Evolutionary conservation across 768 basidiomycete genomes (phyloP).

Genomic region (Boletus vinaceobasis): DNA sequence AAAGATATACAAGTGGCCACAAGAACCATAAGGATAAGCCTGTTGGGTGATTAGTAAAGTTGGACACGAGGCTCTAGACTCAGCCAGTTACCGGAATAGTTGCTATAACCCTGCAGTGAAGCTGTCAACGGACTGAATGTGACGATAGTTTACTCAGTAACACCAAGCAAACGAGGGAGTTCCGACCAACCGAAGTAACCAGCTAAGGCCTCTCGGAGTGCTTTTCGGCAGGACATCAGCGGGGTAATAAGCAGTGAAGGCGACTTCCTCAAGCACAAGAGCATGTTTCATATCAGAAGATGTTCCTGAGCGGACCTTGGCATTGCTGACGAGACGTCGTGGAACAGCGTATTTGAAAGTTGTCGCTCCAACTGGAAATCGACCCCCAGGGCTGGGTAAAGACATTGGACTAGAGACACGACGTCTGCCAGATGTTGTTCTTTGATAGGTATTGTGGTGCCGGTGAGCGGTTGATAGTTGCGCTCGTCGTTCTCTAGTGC

Average conservation of each 20-base stretch:
- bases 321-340: slow-evolving; percentile 38
- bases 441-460: neutral
- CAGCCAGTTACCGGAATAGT: slow-evolving; percentile 42
- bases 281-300: slow-evolving; percentile 36
- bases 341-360: slow-evolving; percentile 50
- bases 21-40: slow-evolving; percentile 29
- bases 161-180: neutral
- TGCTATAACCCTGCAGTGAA: slow-evolving; percentile 46
- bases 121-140: slow-evolving; percentile 37
- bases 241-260: slow-evolving; percentile 66
- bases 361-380: slow-evolving; percentile 56
- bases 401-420: slow-evolving; percentile 30
- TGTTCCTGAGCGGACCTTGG: slow-evolving; percentile 32
- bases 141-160: slow-evolving; percentile 4
- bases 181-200: slow-evolving; percentile 52
- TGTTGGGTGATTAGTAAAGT: slow-evolving; percentile 1
- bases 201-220: slow-evolving; percentile 44
- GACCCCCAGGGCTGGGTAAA: slow-evolving; percentile 42
- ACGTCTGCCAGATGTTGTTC: no score
- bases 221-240: slow-evolving; percentile 35
- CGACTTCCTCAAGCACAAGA: slow-evolving; percentile 56
- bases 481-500: neutral
- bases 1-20: slow-evolving; percentile 50
- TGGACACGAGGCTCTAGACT: neutral
- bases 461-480: neutral